Evolutionary conservation across 2,329 filamentous ascomycete genomes (phyloP), one percentile per base, ranked within the genome.

Genomic region (Pseudogymnoascus pannorum): DNA sequence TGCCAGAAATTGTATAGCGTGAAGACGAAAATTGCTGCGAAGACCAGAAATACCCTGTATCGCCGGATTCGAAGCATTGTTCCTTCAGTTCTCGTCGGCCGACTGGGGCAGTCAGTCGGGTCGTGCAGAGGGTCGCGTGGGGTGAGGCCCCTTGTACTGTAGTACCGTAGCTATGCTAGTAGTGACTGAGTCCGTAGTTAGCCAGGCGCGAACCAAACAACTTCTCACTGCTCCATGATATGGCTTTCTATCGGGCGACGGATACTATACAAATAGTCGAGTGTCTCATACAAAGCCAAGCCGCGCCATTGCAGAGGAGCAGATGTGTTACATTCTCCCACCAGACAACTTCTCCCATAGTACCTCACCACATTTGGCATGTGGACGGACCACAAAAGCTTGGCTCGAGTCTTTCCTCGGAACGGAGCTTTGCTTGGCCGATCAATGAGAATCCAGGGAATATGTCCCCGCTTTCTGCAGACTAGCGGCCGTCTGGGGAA

Each of bases 1-100:
- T 54, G n/a, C 48, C 48, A 54, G 48, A 54, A 31, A 54, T 54
- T 54, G 48, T 54, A 54, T n/a, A 54, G 8, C 48, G 48, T 54
- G 63, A 87, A 75, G 58, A 84, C 72, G 58, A 84, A 72, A 61
- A 86, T 71, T 64, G 81, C 72, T 60, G 84, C 79, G 67, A 80
- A 80, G 64, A 84, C 70, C 33, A 84, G 71, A 64, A 87, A 85
- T 62, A 85, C 76, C 63, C 86, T 81, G 69, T 87, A 87, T 70
- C 85, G 78, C 67, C 86, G 75, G 64, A 81, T 78, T 59, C 86
- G 82, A 62, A 82, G 72, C 80, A 87, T 85, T 68, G 68, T 67
- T 14, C 24, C 33, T 31, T 51, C 44, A 54, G 44, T 26, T 42
- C 42, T 48, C 20, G 20, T 48, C 44, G 24, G 24, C 24, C n/a